Conservation (phyloP, 2,329 filamentous ascomycete genomes). For the Botrytis tulipae region DNA sequence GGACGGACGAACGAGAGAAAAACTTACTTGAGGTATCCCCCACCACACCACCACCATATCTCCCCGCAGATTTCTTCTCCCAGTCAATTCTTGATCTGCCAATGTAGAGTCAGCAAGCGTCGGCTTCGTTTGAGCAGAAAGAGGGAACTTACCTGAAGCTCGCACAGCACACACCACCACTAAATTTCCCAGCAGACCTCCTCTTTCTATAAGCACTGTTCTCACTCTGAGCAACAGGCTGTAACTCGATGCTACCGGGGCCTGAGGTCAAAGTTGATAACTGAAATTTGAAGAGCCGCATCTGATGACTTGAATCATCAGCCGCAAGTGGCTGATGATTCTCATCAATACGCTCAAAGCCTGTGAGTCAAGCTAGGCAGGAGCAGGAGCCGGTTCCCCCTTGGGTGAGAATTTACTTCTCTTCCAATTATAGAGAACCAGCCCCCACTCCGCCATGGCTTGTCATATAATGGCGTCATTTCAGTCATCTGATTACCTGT, state of each 20-base stretch:
- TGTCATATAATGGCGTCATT: background rate
- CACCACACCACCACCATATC: slow-evolving; percentile 1
- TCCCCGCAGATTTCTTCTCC: background rate
- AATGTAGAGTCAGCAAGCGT: background rate
- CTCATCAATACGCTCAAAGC: background rate
- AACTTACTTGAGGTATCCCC: background rate
- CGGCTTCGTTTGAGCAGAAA: background rate
- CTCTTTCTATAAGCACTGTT: background rate
- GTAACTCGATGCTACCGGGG: background rate
- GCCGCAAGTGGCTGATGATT: background rate
- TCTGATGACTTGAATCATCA: background rate
- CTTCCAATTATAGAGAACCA: background rate
- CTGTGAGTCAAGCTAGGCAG: background rate
- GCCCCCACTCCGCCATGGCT: background rate
- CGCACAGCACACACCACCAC: background rate
- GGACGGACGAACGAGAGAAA: background rate
- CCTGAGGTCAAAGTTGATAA: rapidly evolving
- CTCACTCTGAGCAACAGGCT: background rate
- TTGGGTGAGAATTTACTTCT: background rate
- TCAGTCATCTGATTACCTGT: background rate
- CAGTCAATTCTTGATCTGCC: background rate
- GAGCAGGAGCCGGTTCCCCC: background rate
- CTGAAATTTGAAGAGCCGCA: background rate
- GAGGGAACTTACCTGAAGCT: background rate
- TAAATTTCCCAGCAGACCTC: background rate